These are phyloP conservation scores for Phoma sp. DNA, from an alignment of 2,329 filamentous ascomycete genomes.

Conservation along the genomic window DNA sequence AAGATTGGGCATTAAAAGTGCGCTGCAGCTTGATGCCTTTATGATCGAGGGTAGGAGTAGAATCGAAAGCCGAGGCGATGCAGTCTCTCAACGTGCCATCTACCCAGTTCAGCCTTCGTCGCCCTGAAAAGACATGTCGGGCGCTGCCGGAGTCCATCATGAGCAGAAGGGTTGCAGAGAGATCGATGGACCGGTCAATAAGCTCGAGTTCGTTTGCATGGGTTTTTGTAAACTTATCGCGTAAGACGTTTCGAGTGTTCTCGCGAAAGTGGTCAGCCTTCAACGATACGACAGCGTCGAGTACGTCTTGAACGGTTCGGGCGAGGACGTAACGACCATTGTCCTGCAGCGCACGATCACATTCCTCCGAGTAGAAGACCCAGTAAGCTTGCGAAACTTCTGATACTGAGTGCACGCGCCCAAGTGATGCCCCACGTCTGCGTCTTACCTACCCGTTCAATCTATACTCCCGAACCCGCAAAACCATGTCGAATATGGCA, in stretches of 20 bases:
- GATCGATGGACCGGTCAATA: slow-evolving; percentile 22
- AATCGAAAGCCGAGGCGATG: slow-evolving; percentile 4
- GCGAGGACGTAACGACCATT: slow-evolving; percentile 18
- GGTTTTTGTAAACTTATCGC: slow-evolving; percentile 8
- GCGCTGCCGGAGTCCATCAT: slow-evolving; percentile 22
- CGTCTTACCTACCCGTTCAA: too few species aligned
- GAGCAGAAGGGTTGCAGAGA: slow-evolving; percentile 18
- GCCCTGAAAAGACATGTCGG: slow-evolving; percentile 15
- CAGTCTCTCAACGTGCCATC: slow-evolving; percentile 6
- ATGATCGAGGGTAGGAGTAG: slow-evolving; percentile 1
- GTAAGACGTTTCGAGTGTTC: slow-evolving; percentile 7
- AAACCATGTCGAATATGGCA: too few species aligned
- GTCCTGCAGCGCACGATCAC: slow-evolving; percentile 25
- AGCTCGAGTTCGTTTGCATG: slow-evolving; percentile 17
- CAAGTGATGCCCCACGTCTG: too few species aligned
- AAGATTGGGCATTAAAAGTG: slow-evolving; percentile 24
- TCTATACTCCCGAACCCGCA: too few species aligned
- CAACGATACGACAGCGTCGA: slow-evolving; percentile 20
- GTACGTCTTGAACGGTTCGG: slow-evolving; percentile 26
- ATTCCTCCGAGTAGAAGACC: slow-evolving; percentile 23
- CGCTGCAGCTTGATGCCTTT: slow-evolving; percentile 18
- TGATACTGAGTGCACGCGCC: too few species aligned
- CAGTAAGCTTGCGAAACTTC: slow-evolving; percentile 16
- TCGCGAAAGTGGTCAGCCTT: slow-evolving; percentile 6
- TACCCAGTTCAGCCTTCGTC: slow-evolving; percentile 14